Conservation (phyloP, 106 monocot species). For the Dioscorea zingiberensis region DNA sequence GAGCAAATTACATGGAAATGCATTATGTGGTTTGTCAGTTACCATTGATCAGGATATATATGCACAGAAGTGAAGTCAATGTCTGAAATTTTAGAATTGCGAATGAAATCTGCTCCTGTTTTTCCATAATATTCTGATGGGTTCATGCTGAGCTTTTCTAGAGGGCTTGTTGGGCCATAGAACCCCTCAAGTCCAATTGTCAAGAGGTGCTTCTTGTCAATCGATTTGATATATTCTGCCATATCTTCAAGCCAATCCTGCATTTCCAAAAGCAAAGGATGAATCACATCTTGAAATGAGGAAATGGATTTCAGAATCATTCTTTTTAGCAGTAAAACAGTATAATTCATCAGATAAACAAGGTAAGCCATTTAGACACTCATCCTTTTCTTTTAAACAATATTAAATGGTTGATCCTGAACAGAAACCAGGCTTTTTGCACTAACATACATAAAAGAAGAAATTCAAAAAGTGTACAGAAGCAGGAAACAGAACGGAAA, state of each 20-base stretch:
- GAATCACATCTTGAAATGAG: too few species aligned
- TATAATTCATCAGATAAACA: too few species aligned
- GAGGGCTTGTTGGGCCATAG: slow-evolving; percentile 61
- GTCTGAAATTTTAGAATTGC: slow-evolving; percentile 30
- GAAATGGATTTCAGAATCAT: too few species aligned
- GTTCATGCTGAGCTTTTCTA: slow-evolving; percentile 49
- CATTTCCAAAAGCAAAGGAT: background rate
- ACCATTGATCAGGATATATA: background rate
- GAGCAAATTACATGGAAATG: background rate
- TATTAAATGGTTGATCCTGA: too few species aligned
- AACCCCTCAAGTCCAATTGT: slow-evolving; percentile 90
- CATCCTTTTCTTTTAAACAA: too few species aligned
- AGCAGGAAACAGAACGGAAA: too few species aligned
- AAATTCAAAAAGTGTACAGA: too few species aligned
- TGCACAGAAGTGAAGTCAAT: slow-evolving; percentile 3
- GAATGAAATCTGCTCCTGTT: slow-evolving; percentile 85
- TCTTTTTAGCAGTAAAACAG: too few species aligned
- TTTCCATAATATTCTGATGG: slow-evolving; percentile 47
- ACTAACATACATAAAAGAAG: too few species aligned
- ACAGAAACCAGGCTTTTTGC: too few species aligned
- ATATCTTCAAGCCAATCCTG: slow-evolving; percentile 96
- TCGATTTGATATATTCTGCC: slow-evolving; percentile 62
- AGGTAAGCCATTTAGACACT: too few species aligned
- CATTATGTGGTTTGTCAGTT: background rate
- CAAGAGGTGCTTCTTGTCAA: slow-evolving; percentile 80